Conservation (phyloP, 2,329 filamentous ascomycete species). For the Cytospora mali region DNA sequence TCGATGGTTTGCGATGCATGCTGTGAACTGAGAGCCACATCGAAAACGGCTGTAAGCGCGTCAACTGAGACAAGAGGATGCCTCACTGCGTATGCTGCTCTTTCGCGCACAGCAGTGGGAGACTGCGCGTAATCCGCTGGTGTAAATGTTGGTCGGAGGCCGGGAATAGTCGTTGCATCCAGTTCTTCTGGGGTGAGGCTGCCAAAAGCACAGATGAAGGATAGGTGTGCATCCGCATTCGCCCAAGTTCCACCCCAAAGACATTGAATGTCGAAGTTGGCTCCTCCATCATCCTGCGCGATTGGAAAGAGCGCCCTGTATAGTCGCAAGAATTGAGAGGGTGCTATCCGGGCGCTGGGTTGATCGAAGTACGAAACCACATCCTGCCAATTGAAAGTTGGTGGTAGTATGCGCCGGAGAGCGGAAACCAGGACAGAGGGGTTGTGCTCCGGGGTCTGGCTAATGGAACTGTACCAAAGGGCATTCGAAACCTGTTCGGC, state of each 20-base stretch:
- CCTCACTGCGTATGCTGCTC: constrained; percentile 66
- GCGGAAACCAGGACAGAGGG: constrained; percentile 61
- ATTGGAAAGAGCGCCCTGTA: constrained; percentile 78
- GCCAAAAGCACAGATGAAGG: constrained; percentile 88
- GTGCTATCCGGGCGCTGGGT: constrained; percentile 72
- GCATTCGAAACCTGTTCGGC: constrained; percentile 84
- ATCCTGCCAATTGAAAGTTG: constrained; percentile 69
- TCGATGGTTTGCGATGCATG: constrained; percentile 64
- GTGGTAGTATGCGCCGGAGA: constrained; percentile 62
- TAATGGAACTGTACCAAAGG: constrained; percentile 67
- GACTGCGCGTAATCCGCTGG: constrained; percentile 57
- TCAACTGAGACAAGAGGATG: constrained; percentile 89
- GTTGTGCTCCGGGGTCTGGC: constrained; percentile 57
- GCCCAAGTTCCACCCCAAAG: constrained; percentile 93
- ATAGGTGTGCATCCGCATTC: constrained; percentile 83
- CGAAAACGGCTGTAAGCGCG: constrained; percentile 72
- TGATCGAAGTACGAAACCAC: constrained; percentile 82
- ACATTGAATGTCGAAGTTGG: constrained; percentile 76
- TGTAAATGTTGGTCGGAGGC: constrained; percentile 76
- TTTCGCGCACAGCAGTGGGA: constrained; percentile 51
- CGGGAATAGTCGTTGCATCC: constrained; percentile 82
- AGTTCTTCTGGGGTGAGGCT: constrained; percentile 74
- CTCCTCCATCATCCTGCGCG: constrained; percentile 59
- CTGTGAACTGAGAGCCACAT: constrained; percentile 63
- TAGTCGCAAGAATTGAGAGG: constrained; percentile 77